These are phyloP conservation scores for Borealophlyctis nickersoniae DNA, from an alignment of 192 early-diverging fungal species.

Conservation along the genomic window DNA sequence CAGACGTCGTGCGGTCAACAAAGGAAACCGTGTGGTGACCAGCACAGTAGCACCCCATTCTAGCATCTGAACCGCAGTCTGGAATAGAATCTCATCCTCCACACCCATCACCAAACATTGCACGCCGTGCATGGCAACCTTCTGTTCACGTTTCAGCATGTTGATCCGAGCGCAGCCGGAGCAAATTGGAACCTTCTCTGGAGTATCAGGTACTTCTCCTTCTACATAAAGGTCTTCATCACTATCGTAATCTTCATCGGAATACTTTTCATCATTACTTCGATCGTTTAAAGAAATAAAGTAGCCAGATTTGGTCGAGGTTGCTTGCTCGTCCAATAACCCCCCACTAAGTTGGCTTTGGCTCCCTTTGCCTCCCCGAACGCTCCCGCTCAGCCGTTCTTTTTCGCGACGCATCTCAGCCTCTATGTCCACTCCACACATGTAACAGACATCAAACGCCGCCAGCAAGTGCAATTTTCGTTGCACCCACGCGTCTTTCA, in stretches of 20 bases:
- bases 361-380: too few relatives aligned
- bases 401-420: too few relatives aligned
- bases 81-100: constrained; percentile 25
- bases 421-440: too few relatives aligned
- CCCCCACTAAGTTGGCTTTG: too few relatives aligned
- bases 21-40: constrained; percentile 32
- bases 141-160: constrained; percentile 10
- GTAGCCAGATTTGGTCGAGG: too few relatives aligned
- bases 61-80: constrained; percentile 24
- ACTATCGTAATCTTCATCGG: not conserved
- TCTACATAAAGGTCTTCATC: constrained; percentile 14
- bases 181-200: constrained; percentile 22
- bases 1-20: not conserved
- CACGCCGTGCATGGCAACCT: constrained; percentile 21
- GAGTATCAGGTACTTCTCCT: not conserved
- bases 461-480: too few relatives aligned
- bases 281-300: not conserved
- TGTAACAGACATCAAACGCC: too few relatives aligned
- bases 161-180: constrained; percentile 21
- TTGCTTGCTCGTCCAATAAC: too few relatives aligned
- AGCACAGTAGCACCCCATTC: constrained; percentile 26
- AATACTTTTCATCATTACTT: constrained; percentile 10
- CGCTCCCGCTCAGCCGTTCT: too few relatives aligned
- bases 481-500: too few relatives aligned
- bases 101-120: constrained; percentile 27